Percentiles rank a stretch among this genome's conserved stretches.
phyloP scores from a whole-genome alignment of 2,329 filamentous ascomycete species.

The Fusarium lateritium region DNA sequence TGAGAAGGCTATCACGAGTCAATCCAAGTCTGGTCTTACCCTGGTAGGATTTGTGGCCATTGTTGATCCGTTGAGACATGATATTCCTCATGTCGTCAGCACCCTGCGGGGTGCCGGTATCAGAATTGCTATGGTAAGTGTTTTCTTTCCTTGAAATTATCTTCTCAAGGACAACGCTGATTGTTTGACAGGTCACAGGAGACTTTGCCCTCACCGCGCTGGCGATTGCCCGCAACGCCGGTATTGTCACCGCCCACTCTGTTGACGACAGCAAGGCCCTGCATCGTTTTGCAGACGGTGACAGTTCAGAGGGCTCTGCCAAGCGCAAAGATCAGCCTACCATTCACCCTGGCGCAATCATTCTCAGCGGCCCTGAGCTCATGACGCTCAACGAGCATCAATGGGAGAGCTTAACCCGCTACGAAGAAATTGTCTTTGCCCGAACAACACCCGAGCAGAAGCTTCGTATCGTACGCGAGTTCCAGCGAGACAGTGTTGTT shows the following conservation, averaged over 20 bases:
- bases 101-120: conserved; percentile 79
- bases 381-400: conserved; percentile 75
- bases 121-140: conserved; percentile 79
- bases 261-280: conserved; percentile 71
- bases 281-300: conserved; percentile 48
- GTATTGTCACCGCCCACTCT: conserved; percentile 73
- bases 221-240: conserved; percentile 80
- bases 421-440: conserved; percentile 81
- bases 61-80: conserved; percentile 82
- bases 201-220: conserved; percentile 83
- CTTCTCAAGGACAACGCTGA: not conserved
- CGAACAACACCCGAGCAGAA: conserved; percentile 85
- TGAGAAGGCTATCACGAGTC: conserved; percentile 58
- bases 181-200: conserved; percentile 71
- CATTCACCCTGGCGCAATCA: conserved; percentile 63
- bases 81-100: conserved; percentile 77
- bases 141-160: not conserved
- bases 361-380: conserved; percentile 76
- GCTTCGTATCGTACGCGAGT: conserved; percentile 82
- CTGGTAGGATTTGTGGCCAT: conserved; percentile 83
- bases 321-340: not conserved
- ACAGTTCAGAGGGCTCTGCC: not conserved
- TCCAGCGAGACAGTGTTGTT: conserved; percentile 77
- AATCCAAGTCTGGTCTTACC: conserved; percentile 63
- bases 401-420: conserved; percentile 76